A percentile compares a stretch with the other conserved stretches of the same genome.
phyloP scores from a whole-genome alignment of 164 flowering plant genomes.

The Euptelea pleiosperma region DNA sequence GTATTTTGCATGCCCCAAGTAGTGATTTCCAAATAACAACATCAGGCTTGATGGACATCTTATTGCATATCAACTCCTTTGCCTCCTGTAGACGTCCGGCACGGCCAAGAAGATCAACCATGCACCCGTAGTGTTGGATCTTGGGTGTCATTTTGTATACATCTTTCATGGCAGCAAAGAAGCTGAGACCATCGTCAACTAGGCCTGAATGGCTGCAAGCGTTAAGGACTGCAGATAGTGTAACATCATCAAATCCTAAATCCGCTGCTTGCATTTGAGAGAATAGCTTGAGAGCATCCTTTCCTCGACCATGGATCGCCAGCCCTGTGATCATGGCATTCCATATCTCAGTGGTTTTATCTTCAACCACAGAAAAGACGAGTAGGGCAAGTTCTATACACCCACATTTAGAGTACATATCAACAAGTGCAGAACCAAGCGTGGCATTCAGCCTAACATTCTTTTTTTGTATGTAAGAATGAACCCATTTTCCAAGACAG shows the following conservation, averaged over 20 bases:
- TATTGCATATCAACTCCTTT: conserved; percentile 11
- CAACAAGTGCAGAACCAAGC: conserved; percentile 25
- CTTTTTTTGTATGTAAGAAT: conserved; percentile 8
- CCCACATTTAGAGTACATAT: conserved; percentile 30
- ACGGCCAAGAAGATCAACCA: conserved; percentile 22
- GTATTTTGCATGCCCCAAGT: conserved; percentile 19
- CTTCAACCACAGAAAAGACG: conserved; percentile 14
- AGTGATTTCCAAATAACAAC: conserved; percentile 16
- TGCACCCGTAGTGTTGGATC: conserved; percentile 24
- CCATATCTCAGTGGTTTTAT: conserved; percentile 19
- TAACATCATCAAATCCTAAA: conserved; percentile 12
- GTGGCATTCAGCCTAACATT: conserved; percentile 12
- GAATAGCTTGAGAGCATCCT: conserved; percentile 19
- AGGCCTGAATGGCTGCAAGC: conserved; percentile 30
- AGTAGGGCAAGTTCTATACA: conserved; percentile 14
- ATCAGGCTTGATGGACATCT: conserved; percentile 21
- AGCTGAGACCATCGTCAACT: conserved; percentile 20
- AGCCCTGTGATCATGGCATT: conserved; percentile 26
- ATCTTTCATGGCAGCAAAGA: conserved; percentile 19
- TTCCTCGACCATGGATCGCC: conserved; percentile 20
- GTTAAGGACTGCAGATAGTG: conserved; percentile 21
- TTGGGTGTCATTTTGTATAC: conserved; percentile 17
- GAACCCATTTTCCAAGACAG: conserved; percentile 17
- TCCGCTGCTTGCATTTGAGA: conserved; percentile 17
- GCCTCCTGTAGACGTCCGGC: conserved; percentile 21